A percentile compares a stretch with the other conserved stretches of the same genome.
These are phyloP conservation scores for Trichosphaerium sp. DNA, from an alignment of 78 protist genomes.

Conservation along the genomic window DNA sequence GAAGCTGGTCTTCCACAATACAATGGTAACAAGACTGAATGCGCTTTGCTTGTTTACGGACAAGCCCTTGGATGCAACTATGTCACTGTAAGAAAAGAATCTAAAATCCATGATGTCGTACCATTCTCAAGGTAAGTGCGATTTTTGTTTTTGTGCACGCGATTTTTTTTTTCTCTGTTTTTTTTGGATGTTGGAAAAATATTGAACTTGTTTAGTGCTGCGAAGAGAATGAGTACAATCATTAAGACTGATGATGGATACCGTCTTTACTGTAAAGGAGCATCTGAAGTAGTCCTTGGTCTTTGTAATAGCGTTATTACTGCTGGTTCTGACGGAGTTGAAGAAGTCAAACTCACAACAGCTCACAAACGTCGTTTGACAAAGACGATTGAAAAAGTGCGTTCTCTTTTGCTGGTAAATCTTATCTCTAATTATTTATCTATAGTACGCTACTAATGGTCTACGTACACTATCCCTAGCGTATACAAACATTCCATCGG, in stretches of 20 bases:
- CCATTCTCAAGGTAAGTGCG: neutral
- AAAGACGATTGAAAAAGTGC: conserved; percentile 3
- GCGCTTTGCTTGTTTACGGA: conserved; percentile 34
- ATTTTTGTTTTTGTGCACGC: neutral
- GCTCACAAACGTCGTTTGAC: neutral
- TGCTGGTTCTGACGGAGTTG: neutral
- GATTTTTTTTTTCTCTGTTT: too few species aligned
- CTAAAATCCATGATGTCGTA: neutral
- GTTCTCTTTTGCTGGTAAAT: too few species aligned
- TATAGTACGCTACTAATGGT: conserved; percentile 58
- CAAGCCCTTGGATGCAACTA: neutral
- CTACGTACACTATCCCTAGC: conserved; percentile 71
- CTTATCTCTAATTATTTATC: too few species aligned
- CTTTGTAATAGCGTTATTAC: conserved; percentile 3
- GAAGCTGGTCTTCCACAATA: neutral
- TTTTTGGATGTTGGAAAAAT: neutral
- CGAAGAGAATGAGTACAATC: neutral
- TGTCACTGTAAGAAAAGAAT: neutral
- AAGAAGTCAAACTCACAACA: neutral
- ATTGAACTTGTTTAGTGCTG: neutral
- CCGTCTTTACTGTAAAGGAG: conserved; percentile 65
- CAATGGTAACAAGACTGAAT: conserved; percentile 58
- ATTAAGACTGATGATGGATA: neutral
- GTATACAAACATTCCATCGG: conserved; percentile 10
- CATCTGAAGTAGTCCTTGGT: conserved; percentile 62